Base-by-base conservation (phyloP, 352 stramenopile genomes). In the Globisporangium canariense region DNA sequence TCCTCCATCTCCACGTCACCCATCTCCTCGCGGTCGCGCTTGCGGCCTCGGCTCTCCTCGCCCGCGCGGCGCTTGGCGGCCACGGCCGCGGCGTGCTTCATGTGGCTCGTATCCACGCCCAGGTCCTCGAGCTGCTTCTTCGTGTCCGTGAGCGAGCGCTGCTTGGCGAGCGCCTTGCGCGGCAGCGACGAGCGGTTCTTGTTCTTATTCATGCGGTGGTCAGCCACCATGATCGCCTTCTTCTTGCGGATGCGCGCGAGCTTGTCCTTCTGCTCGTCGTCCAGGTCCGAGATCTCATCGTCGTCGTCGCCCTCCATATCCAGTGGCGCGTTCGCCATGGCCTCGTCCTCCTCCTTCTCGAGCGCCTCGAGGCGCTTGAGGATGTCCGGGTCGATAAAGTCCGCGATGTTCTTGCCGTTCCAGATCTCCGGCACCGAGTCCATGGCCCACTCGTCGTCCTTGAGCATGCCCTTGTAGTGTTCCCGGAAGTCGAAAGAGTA, bases 361-460 rank as follows among this genome's bases (percentile, higher is more conserved):
- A 99, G 79, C 43, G 90, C 85, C 16, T 93, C 90, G 38, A 99
- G 87, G 67, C 96, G 97, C 60, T 93, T 95, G 51, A 98, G 90
- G 74, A 99, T 99, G 41, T 99, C 97, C 9, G 96, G 86, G 71
- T 99, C 98, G 54, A 99, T 86, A 77, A 98, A 99, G 77, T 99
- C 98, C 53, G 93, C 89, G 84, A 99, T 96, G 78, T 99, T 99
- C 81, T 99, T 99, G 66, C 98, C 98, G 77, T 99, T 98, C 81
- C 98, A 98, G 75, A 99, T 99, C 79, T 99, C 94, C 5, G 98
- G 98, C 61, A 99, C 98, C 41, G 90, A 81, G 75, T 99, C 98
- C 71, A 96, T 96, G 46, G 90, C 92, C 96, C 97, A 99, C 52
- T 98, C 93, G 54, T 98, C 94, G 68, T 97, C 91, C 76, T 96